Conservation (phyloP, 805 yeast species). For the Barnettozyma sp. region DNA sequence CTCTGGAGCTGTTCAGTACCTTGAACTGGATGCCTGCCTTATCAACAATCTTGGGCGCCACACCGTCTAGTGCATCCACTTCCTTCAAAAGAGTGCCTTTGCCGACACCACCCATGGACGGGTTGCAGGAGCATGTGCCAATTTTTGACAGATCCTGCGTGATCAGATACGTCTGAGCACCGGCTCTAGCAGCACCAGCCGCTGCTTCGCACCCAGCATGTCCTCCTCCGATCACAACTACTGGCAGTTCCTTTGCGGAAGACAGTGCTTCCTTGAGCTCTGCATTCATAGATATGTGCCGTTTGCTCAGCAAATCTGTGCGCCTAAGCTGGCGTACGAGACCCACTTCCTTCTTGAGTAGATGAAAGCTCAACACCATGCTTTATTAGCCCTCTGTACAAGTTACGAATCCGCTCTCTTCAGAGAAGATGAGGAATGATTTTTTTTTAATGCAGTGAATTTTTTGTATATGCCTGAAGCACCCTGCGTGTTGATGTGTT, state of each 20-base stretch:
- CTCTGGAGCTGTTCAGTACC: constrained; percentile 76
- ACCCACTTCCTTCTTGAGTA: too few species aligned
- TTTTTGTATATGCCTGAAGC: too few species aligned
- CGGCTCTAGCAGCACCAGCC: constrained; percentile 83
- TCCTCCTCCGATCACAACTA: constrained; percentile 92
- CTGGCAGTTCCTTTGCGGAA: constrained; percentile 38
- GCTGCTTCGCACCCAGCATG: constrained; percentile 99
- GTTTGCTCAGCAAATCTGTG: too few species aligned
- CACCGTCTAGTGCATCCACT: constrained; percentile 95
- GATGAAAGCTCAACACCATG: too few species aligned
- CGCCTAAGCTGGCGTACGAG: too few species aligned
- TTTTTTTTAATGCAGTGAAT: too few species aligned
- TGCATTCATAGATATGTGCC: constrained; percentile 18
- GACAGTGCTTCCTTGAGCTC: constrained; percentile 16
- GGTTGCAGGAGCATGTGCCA: constrained; percentile 96
- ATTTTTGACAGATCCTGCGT: constrained; percentile 72
- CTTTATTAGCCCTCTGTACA: too few species aligned
- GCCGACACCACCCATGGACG: constrained; percentile 97
- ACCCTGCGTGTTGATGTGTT: too few species aligned
- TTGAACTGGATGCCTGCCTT: constrained; percentile 89
- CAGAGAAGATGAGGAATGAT: too few species aligned
- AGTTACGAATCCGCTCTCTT: too few species aligned
- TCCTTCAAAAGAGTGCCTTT: constrained; percentile 90
- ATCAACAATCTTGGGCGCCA: constrained; percentile 81
- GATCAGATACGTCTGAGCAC: constrained; percentile 60